Percentiles rank a stretch among this genome's conserved stretches.
These are phyloP conservation scores for Yarrowia phangngaensis DNA, from an alignment of 805 yeast genomes.

Conservation along the genomic window DNA sequence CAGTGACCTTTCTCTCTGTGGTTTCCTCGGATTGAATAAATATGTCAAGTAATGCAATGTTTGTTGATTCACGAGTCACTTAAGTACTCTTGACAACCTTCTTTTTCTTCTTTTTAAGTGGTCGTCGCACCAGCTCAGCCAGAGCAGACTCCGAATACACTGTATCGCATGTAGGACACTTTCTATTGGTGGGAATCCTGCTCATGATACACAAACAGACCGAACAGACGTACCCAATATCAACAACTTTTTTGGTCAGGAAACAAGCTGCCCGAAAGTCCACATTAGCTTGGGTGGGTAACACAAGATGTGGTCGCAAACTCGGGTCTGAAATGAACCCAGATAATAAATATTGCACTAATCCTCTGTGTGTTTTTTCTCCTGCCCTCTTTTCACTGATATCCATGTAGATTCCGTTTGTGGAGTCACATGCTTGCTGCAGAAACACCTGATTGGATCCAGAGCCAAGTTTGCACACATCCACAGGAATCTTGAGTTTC, in stretches of 20 bases:
- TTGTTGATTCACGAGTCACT: too few relatives aligned
- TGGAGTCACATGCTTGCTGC: constrained; percentile 94
- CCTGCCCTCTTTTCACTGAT: constrained; percentile 39
- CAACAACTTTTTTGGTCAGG: constrained; percentile 83
- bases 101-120: constrained; percentile 48
- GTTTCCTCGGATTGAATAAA: too few relatives aligned
- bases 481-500: constrained; percentile 74
- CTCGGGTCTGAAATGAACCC: constrained; percentile 86
- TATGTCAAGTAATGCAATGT: too few relatives aligned
- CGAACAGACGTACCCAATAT: constrained; percentile 90
- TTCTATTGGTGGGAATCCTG: constrained; percentile 51
- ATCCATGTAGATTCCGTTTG: constrained; percentile 79
- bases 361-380: constrained; percentile 63
- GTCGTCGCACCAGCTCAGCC: constrained; percentile 55
- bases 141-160: constrained; percentile 64
- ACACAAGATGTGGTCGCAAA: constrained; percentile 65
- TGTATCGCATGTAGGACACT: constrained; percentile 86
- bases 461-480: constrained; percentile 73
- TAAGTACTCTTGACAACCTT: constrained; percentile 18
- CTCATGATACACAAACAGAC: constrained; percentile 75
- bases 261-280: constrained; percentile 95
- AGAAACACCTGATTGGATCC: constrained; percentile 61
- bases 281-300: constrained; percentile 79
- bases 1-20: too few relatives aligned
- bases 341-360: constrained; percentile 74